Percentiles rank a stretch among this genome's conserved stretches.
Conservation (phyloP, 73 alveolate genomes). For the Uronychia setigera region DNA sequence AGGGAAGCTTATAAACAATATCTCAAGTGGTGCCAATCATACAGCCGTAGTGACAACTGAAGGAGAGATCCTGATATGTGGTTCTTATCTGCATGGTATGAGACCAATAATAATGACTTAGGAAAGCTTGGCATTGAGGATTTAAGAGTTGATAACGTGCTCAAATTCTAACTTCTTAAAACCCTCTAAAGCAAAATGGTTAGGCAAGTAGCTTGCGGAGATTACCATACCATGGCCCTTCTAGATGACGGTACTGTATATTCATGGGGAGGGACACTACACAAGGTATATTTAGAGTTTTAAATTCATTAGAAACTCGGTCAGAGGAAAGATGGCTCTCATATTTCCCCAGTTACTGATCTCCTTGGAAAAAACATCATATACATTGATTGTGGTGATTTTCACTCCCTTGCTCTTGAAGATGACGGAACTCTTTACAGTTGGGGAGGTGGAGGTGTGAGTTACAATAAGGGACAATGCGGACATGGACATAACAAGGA, state of each 20-base stretch:
- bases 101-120: no score
- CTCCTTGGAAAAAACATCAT: conserved; percentile 75
- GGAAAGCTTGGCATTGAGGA: conserved; percentile 90
- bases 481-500: conserved; percentile 96
- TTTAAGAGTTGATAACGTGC: conserved; percentile 55
- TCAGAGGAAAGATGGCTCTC: conserved; percentile 48
- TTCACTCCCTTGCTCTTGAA: conserved; percentile 95
- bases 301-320: conserved; percentile 91
- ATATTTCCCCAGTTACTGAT: conserved; percentile 71
- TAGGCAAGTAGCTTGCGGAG: conserved; percentile 94
- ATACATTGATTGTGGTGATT: conserved; percentile 97
- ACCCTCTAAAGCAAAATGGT: conserved; percentile 68
- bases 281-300: conserved; percentile 43
- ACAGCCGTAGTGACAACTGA: conserved; percentile 90
- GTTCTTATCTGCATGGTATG: conserved; percentile 89
- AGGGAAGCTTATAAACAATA: conserved; percentile 61
- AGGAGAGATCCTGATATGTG: conserved; percentile 90
- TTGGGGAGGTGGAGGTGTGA: conserved; percentile 99
- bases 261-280: conserved; percentile 97
- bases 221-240: conserved; percentile 93
- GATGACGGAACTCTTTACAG: conserved; percentile 90
- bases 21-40: conserved; percentile 92
- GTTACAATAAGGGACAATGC: conserved; percentile 95
- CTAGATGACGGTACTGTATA: conserved; percentile 87
- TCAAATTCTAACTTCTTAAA: conserved; percentile 70